phyloP scores from a whole-genome alignment of 2,329 filamentous ascomycete genomes.

The Dactylellina drechsleri region DNA sequence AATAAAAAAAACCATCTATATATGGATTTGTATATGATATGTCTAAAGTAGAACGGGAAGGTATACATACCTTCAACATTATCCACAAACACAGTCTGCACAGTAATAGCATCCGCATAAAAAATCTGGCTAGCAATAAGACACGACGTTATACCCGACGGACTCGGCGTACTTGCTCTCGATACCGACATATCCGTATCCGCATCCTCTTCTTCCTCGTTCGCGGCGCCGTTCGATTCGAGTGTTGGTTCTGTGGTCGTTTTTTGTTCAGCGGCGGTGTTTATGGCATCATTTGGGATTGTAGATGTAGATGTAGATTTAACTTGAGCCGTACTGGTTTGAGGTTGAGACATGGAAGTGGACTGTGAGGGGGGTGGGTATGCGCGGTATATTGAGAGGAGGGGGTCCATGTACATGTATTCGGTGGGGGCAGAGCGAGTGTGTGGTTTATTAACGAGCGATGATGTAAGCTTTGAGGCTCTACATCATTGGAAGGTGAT shows the following conservation, averaged over 20 bases:
- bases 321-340: no score
- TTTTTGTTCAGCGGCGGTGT: no score
- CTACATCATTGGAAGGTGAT: neutral
- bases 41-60: neutral
- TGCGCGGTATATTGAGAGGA: constrained; percentile 15
- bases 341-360: neutral
- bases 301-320: no score
- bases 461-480: neutral
- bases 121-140: constrained; percentile 41
- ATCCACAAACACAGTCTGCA: constrained; percentile 41
- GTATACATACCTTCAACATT: constrained; percentile 24
- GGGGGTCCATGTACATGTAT: constrained; percentile 7
- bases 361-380: neutral
- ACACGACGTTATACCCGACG: constrained; percentile 9
- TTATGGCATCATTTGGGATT: no score
- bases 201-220: no score
- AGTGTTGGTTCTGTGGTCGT: no score
- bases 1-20: neutral
- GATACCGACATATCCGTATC: neutral
- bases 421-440: neutral
- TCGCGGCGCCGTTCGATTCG: no score
- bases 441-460: constrained; percentile 1
- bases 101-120: constrained; percentile 38
- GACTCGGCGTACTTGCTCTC: constrained; percentile 10
- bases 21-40: neutral